A percentile compares a stretch with the other conserved stretches of the same genome.
phyloP scores from a whole-genome alignment of 1,284 basidiomycete genomes.

The Psilocybe mexicana region DNA sequence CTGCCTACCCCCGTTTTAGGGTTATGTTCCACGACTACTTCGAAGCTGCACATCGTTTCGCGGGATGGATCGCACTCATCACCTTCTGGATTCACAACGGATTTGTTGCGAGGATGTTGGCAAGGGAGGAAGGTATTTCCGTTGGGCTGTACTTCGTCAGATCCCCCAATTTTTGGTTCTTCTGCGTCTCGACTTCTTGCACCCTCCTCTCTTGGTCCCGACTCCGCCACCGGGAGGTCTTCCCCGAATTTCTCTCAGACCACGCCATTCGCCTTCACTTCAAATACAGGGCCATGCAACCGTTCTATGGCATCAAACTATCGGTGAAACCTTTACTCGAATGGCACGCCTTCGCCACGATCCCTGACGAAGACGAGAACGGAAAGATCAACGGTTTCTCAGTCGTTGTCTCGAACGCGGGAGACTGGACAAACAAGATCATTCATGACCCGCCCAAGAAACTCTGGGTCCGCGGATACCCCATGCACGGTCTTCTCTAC shows the following conservation, averaged over 20 bases:
- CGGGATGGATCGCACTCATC: conserved; percentile 34
- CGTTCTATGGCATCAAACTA: conserved; percentile 34
- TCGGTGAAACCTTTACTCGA: conserved; percentile 33
- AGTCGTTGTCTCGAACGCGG: conserved; percentile 38
- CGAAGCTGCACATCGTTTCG: conserved; percentile 34
- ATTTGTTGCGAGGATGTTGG: conserved; percentile 23
- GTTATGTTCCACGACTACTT: conserved; percentile 35
- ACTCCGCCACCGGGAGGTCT: conserved; percentile 30
- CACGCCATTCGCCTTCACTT: conserved; percentile 38
- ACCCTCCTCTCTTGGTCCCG: conserved; percentile 37
- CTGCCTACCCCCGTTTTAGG: conserved; percentile 34
- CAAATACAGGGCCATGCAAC: conserved; percentile 32
- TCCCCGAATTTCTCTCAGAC: conserved; percentile 34
- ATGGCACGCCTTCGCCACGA: conserved; percentile 37
- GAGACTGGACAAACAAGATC: conserved; percentile 37
- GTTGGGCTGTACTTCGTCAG: conserved; percentile 29
- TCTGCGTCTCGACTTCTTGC: conserved; percentile 34
- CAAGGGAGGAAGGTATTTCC: conserved; percentile 20
- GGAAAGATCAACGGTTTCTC: conserved; percentile 31
- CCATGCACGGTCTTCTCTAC: conserved; percentile 36
- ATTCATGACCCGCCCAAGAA: conserved; percentile 36
- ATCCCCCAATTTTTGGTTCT: conserved; percentile 37
- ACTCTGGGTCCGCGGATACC: conserved; percentile 40
- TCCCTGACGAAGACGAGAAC: conserved; percentile 31
- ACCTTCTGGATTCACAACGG: conserved; percentile 35